Percentiles rank a stretch among this genome's conserved stretches.
Evolutionary conservation across 345 rosid species (phyloP).

Genomic region (Mangifera indica): DNA sequence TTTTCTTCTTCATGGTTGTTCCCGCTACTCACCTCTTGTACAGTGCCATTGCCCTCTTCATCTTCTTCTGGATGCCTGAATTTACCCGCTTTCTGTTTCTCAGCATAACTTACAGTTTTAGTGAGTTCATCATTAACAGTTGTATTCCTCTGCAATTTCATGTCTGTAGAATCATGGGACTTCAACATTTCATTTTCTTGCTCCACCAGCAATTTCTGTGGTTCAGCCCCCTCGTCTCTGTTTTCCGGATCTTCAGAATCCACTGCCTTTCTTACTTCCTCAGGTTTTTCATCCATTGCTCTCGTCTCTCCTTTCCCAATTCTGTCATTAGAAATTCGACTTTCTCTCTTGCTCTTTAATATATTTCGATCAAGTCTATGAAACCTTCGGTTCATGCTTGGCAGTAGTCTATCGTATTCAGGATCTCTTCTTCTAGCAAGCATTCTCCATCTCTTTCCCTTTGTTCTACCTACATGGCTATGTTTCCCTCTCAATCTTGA

Average conservation of each 20-base stretch:
- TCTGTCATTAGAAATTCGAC: not conserved
- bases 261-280: not conserved
- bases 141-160: conserved; percentile 2
- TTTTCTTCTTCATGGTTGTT: not conserved
- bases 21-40: conserved; percentile 11
- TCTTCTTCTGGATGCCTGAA: conserved; percentile 20
- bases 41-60: conserved; percentile 13
- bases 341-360: conserved; percentile 18
- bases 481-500: conserved; percentile 15
- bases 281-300: not conserved
- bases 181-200: not conserved
- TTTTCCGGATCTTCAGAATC: conserved; percentile 8
- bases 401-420: conserved; percentile 2
- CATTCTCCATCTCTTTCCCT: conserved; percentile 36
- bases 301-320: not conserved
- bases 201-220: conserved; percentile 6
- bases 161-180: not conserved
- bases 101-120: not conserved
- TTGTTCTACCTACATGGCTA: conserved; percentile 20
- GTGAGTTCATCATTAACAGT: conserved; percentile 2
- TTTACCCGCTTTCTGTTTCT: conserved; percentile 9
- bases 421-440: conserved; percentile 26
- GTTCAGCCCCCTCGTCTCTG: conserved; percentile 1
- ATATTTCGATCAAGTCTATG: conserved; percentile 8
- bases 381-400: conserved; percentile 13